Evolutionary conservation across 2,329 filamentous ascomycete species (phyloP).

Genomic region (Simplicillium aogashimaense): DNA sequence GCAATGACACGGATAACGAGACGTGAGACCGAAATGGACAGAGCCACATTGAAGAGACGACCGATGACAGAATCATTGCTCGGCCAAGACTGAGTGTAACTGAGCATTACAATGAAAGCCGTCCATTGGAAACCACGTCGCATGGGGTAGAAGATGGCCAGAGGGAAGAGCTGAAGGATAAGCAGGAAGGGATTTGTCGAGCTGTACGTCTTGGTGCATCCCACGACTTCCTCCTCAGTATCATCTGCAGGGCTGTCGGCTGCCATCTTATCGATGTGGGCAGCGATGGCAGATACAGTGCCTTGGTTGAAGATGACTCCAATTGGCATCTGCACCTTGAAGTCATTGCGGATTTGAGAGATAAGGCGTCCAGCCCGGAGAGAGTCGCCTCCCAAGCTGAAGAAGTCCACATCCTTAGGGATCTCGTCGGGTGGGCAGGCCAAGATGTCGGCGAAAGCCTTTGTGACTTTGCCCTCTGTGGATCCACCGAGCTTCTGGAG

Average conservation of each 20-base stretch:
- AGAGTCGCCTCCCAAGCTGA: slow-evolving; percentile 40
- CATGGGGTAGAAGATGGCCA: background rate
- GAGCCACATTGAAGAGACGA: too few relatives aligned
- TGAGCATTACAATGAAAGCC: too few relatives aligned
- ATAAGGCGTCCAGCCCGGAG: slow-evolving; percentile 41
- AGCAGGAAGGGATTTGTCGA: background rate
- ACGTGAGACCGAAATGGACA: too few relatives aligned
- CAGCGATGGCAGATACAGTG: slow-evolving; percentile 28
- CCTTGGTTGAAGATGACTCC: slow-evolving; percentile 40
- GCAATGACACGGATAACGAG: too few relatives aligned
- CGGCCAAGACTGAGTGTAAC: too few relatives aligned
- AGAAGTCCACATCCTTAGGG: slow-evolving; percentile 34
- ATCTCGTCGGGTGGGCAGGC: slow-evolving; percentile 27
- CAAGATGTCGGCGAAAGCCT: slow-evolving; percentile 35
- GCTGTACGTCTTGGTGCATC: slow-evolving; percentile 13
- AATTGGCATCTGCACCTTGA: slow-evolving; percentile 37
- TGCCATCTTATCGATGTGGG: slow-evolving; percentile 23
- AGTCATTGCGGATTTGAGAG: slow-evolving; percentile 38
- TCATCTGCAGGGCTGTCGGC: slow-evolving; percentile 3
- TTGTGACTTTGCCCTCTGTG: slow-evolving; percentile 27
- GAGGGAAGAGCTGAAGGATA: background rate
- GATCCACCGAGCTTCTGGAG: slow-evolving; percentile 13
- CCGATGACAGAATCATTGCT: too few relatives aligned
- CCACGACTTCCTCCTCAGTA: slow-evolving; percentile 13
- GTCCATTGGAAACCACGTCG: background rate